Conservation (phyloP, 2,329 filamentous ascomycete species). For the Penicillium sp. region DNA sequence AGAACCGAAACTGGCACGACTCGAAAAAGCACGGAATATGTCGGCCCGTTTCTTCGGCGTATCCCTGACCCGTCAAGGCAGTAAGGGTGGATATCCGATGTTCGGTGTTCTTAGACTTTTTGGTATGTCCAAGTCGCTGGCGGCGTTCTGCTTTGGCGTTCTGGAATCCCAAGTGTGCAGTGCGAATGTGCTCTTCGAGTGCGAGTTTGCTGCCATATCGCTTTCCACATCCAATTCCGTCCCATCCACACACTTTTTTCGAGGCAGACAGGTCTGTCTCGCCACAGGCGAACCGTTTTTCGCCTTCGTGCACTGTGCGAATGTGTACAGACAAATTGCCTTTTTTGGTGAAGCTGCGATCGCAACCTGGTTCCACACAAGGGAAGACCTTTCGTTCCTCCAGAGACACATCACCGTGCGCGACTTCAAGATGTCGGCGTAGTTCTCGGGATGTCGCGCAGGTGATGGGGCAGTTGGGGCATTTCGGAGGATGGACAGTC, state of each 20-base stretch:
- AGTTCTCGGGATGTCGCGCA: constrained; percentile 63
- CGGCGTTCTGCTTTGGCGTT: constrained; percentile 40
- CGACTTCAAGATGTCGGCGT: constrained; percentile 69
- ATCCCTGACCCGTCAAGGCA: constrained; percentile 53
- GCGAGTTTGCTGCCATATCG: constrained; percentile 70
- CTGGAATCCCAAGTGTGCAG: constrained; percentile 65
- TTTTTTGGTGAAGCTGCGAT: constrained; percentile 70
- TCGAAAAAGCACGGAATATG: constrained; percentile 49
- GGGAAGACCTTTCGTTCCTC: constrained; percentile 59
- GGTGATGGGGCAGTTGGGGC: constrained; percentile 64
- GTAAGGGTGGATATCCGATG: constrained; percentile 36
- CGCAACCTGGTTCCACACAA: constrained; percentile 62
- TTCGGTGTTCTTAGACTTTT: constrained; percentile 10
- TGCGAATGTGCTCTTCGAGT: constrained; percentile 78
- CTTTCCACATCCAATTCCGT: constrained; percentile 63
- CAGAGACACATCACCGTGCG: constrained; percentile 58
- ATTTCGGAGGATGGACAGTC: constrained; percentile 64
- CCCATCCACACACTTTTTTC: constrained; percentile 60
- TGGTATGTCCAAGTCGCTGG: constrained; percentile 28
- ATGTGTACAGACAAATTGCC: constrained; percentile 80
- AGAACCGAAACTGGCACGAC: constrained; percentile 51
- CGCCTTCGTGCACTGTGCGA: constrained; percentile 67
- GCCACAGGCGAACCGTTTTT: constrained; percentile 71
- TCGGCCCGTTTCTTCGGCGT: constrained; percentile 46
- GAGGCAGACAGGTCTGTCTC: constrained; percentile 55